phyloP scores from a whole-genome alignment of 441 rosid species.

The Geranium incanum region DNA sequence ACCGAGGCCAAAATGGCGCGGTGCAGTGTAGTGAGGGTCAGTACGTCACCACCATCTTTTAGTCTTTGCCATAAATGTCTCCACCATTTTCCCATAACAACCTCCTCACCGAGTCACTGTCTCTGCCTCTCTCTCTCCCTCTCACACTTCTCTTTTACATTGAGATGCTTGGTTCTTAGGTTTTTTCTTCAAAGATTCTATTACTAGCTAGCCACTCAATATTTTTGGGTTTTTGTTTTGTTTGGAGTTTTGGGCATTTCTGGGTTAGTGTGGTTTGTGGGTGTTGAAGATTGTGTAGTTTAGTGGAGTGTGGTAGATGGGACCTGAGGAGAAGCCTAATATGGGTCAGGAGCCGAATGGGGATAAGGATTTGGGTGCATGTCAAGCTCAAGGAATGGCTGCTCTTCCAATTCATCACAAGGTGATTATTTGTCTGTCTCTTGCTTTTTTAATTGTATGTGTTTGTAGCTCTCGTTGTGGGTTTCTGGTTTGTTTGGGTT shows the following conservation, averaged over 20 bases:
- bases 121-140: not conserved
- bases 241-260: not conserved
- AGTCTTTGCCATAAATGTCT: constrained; percentile 5
- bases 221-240: not conserved
- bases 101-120: not conserved
- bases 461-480: not conserved
- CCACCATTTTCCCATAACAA: constrained; percentile 6
- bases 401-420: constrained; percentile 3
- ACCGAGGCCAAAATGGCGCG: not conserved
- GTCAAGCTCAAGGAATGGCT: not conserved
- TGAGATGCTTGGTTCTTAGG: not conserved
- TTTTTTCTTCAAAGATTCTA: not conserved
- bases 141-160: not conserved
- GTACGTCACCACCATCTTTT: constrained; percentile 4
- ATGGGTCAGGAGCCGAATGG: constrained; percentile 1
- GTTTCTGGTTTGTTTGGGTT: constrained; percentile 3
- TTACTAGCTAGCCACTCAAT: not conserved
- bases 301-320: not conserved
- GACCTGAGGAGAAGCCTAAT: constrained; percentile 7
- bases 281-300: constrained; percentile 6
- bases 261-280: not conserved
- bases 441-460: not conserved
- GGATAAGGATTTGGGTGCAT: not conserved
- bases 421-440: not conserved
- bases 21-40: not conserved